Percentiles rank a stretch among this genome's conserved stretches.
Evolutionary conservation across 768 basidiomycete genomes (phyloP).

Genomic region (Suillus discolor): DNA sequence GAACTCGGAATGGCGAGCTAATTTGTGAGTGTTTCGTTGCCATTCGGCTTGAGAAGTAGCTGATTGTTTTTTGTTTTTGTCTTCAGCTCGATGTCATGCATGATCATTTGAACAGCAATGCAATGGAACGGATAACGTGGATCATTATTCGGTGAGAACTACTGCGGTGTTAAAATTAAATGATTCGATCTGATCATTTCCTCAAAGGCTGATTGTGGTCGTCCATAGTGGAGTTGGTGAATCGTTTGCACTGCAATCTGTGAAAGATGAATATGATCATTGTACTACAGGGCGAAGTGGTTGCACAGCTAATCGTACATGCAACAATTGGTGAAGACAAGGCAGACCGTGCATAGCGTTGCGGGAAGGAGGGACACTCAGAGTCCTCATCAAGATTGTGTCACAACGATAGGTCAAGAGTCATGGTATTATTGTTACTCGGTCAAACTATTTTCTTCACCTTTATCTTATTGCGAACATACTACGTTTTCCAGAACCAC

Average conservation of each 20-base stretch:
- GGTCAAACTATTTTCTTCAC: too few relatives aligned
- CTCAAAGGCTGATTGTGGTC: slow-evolving; percentile 79
- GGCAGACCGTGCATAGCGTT: slow-evolving; percentile 6
- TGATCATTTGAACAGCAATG: slow-evolving; percentile 86
- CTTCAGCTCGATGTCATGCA: slow-evolving; percentile 85
- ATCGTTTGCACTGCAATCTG: slow-evolving; percentile 22
- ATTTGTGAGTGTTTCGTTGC: slow-evolving; percentile 63
- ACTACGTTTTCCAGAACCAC: too few relatives aligned
- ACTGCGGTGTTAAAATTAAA: slow-evolving; percentile 24
- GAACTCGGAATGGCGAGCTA: slow-evolving; percentile 85
- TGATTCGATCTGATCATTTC: slow-evolving; percentile 18
- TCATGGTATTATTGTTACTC: not conserved
- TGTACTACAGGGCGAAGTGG: slow-evolving; percentile 70
- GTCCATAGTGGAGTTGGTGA: slow-evolving; percentile 84
- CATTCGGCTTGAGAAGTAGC: not conserved
- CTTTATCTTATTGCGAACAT: too few relatives aligned
- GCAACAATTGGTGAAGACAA: slow-evolving; percentile 41
- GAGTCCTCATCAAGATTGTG: not conserved
- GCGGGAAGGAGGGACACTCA: slow-evolving; percentile 3
- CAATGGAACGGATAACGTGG: slow-evolving; percentile 91
- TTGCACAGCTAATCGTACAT: slow-evolving; percentile 77
- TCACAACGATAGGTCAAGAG: slow-evolving; percentile 4
- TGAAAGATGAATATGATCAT: not conserved
- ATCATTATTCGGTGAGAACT: slow-evolving; percentile 61
- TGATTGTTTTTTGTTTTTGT: not conserved